A percentile compares a stretch with the other conserved stretches of the same genome.
These are phyloP conservation scores for Colletotrichum liriopes DNA, from an alignment of 2,329 filamentous ascomycete genomes.

Conservation along the genomic window DNA sequence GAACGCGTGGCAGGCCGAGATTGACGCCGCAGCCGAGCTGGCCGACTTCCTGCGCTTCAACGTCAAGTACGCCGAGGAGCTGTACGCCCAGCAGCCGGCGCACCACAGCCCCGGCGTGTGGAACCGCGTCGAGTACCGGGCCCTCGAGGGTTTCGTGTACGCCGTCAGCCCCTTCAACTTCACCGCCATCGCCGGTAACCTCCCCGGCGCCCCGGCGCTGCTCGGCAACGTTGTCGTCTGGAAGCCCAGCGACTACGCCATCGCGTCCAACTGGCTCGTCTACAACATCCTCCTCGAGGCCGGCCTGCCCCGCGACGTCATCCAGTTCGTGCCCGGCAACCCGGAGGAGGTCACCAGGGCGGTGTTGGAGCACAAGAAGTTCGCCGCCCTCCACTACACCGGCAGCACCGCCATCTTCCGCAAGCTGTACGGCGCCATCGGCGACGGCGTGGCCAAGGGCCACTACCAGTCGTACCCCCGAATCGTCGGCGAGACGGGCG, in stretches of 20 bases:
- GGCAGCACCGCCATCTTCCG: constrained; percentile 94
- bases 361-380: constrained; percentile 83
- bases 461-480: constrained; percentile 89
- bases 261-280: constrained; percentile 92
- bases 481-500: constrained; percentile 91
- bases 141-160: constrained; percentile 96
- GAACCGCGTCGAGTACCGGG: constrained; percentile 92
- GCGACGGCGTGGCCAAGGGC: constrained; percentile 83
- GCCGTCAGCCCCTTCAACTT: constrained; percentile 98
- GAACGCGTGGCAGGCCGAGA: constrained; percentile 99
- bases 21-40: constrained; percentile 93
- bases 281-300: constrained; percentile 94
- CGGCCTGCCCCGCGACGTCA: constrained; percentile 88
- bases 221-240: constrained; percentile 96
- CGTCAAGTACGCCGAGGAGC: constrained; percentile 92
- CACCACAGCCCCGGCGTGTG: constrained; percentile 89
- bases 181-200: constrained; percentile 92
- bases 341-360: constrained; percentile 86
- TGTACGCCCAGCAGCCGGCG: constrained; percentile 88
- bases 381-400: constrained; percentile 95
- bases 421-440: constrained; percentile 88
- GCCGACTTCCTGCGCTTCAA: constrained; percentile 96
- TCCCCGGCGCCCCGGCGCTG: constrained; percentile 85
- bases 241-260: constrained; percentile 94
- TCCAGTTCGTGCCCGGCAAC: constrained; percentile 94